Evolutionary conservation across 192 early-diverging fungal species (phyloP), one percentile per base, ranked within the genome.

Genomic region (Coemansia sp.): DNA sequence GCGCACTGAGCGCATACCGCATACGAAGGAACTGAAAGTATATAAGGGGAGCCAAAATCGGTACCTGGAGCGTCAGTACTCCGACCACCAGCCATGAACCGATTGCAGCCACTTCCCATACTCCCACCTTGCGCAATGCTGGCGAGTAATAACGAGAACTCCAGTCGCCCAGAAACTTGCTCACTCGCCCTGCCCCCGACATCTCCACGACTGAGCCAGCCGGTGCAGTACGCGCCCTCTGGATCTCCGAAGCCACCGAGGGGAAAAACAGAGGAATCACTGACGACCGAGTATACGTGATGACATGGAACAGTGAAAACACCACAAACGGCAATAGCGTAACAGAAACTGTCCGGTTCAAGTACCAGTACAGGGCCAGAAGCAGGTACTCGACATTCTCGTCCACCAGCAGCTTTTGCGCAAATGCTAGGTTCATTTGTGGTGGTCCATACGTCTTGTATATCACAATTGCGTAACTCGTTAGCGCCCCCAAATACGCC

Each of bases 361-460:
- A 38, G 24, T 58, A 41, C 76, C 76, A 79, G 63, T 69, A 60
- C 27, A 62, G 35, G n/a, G 76, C 76, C 36, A 79, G 60, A 33
- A 79, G 17, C 53, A 73, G 53, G 39, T 79, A 79, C 67, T 72
- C 70, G 37, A 73, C 70, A 53, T 73, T 79, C 70, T 79, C 76
- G 56, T 79, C 76, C 26, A 72, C 59, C 1, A 72, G 55, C 26
- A 79, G 67, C 14, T 63, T 62, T 19, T 72, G 67, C 46, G 56
- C 18, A 53, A 72, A 79, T 53, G 62, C 67, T 36, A 79, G 53
- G 52, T 69, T 79, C 43, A 68, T 15, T 52, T 73, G 76, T 54
- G 76, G 76, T 34, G 66, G 69, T n/a, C 76, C 76, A 52, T 79
- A 73, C 12, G 76, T 72, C 29, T 72, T 79, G 67, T 72, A 79